Evolutionary conservation across 306 rosid species (phyloP), one percentile per base, ranked within the genome.

Genomic region (Cajanus cajan): DNA sequence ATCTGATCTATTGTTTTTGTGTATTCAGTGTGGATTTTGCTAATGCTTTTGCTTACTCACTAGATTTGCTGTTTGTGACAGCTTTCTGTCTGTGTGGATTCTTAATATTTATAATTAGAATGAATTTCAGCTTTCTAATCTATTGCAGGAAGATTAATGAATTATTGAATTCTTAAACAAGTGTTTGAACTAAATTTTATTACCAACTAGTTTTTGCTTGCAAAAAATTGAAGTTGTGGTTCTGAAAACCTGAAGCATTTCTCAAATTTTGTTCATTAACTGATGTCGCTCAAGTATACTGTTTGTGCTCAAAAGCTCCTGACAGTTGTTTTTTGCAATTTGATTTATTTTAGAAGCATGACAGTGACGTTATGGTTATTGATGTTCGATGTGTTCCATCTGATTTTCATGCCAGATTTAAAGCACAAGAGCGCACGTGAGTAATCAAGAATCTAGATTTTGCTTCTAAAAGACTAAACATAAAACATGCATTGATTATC

Each of bases 381-480:
- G 99, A 95, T 70, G 98, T 93, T 61, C 94, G 79, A 74, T 81
- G 85, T 77, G 85, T 93, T 74, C 96, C 94, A 36, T 81, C 84
- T 66, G 90, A 93, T 89, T 95, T 90, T 75, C 99, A 95, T 80
- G 90, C 99, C 54, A 89, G 99, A 89, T 85, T 40, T 82, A 90
- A 84, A 80, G 99, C 98, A 71, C 92, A 82, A 88, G 98, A 95
- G 91, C 98, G 99, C 81, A 95, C 85, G 98, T 95, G 86, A 85
- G 96, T 90, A 80, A 58, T 83, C 79, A 33, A 80, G 78, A 31
- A 58, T 87, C 68, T 57, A 1, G 8, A 39, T 62, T 85, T 74
- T 39, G 25, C 59, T 24, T 9, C 75, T 43, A 37, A 14, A 28
- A 14, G 39, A 25, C 19, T 58, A 58, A 31, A 44, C 12, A 25